Conservation (phyloP, 345 rosid genomes). For the Populus simonii region DNA sequence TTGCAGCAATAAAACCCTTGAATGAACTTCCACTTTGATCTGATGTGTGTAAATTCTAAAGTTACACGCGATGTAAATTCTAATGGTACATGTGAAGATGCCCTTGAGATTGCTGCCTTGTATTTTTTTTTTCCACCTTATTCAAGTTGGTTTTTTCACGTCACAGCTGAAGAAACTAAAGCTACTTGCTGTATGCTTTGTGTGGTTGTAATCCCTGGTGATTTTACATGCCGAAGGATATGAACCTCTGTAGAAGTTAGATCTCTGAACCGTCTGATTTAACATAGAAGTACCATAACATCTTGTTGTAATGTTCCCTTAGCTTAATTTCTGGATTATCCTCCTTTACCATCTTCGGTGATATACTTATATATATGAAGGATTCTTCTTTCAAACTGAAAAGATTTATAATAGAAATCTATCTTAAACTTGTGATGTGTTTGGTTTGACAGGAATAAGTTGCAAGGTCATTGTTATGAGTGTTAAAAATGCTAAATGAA, state of each 20-base stretch:
- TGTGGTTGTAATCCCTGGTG: neutral
- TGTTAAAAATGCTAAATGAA: neutral
- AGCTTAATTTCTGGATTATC: neutral
- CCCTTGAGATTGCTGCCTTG: neutral
- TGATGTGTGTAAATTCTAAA: neutral
- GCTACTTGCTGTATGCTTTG: neutral
- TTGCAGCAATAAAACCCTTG: conserved; percentile 64
- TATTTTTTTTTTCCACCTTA: neutral
- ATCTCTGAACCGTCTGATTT: neutral
- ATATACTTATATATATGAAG: neutral
- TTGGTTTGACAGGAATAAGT: too few relatives aligned
- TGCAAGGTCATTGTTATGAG: neutral
- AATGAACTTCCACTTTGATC: conserved; percentile 38
- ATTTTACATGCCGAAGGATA: neutral
- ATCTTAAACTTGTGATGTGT: neutral
- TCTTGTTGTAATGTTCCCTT: neutral
- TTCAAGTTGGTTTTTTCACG: neutral
- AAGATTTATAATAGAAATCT: neutral
- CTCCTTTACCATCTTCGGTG: neutral
- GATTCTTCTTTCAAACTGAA: neutral
- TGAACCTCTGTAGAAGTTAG: too few relatives aligned
- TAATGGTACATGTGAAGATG: neutral
- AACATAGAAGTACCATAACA: neutral
- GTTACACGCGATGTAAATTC: neutral
- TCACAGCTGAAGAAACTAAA: neutral